These are phyloP conservation scores for Alternaria viburni DNA, from an alignment of 2,329 filamentous ascomycete genomes.

Conservation along the genomic window DNA sequence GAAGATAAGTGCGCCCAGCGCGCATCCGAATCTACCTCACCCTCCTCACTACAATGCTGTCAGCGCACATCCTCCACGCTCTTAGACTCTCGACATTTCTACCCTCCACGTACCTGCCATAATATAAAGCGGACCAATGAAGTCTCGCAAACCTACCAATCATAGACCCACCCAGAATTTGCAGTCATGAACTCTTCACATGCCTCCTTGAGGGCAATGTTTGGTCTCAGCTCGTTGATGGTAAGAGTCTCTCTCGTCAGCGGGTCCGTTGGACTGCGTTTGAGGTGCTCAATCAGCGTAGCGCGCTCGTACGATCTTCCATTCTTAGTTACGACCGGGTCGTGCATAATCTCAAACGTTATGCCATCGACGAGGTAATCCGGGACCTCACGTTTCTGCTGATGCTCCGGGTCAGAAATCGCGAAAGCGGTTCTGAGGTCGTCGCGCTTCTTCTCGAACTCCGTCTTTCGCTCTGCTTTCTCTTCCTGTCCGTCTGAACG, in stretches of 20 bases:
- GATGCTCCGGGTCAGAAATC: conserved; percentile 53
- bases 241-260: conserved; percentile 78
- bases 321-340: conserved; percentile 75
- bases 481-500: conserved; percentile 56
- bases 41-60: conserved; percentile 33
- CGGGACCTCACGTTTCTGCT: conserved; percentile 64
- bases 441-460: conserved; percentile 50
- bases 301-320: conserved; percentile 90
- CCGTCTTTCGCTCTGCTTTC: conserved; percentile 52
- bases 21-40: conserved; percentile 31
- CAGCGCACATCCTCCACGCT: conserved; percentile 14
- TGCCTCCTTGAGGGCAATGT: conserved; percentile 79
- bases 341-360: conserved; percentile 74
- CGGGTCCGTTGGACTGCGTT: conserved; percentile 76
- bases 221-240: conserved; percentile 75
- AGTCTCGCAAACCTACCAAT: conserved; percentile 67
- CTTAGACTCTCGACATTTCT: not conserved
- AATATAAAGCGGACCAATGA: conserved; percentile 16
- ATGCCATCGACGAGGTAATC: conserved; percentile 82
- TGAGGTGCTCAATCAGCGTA: conserved; percentile 84
- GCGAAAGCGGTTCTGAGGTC: conserved; percentile 56
- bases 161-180: conserved; percentile 85
- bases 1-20: conserved; percentile 41
- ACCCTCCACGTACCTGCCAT: conserved; percentile 20
- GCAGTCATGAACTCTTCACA: conserved; percentile 84